Conservation (phyloP, 805 yeast species). For the Komagataella phaffii region DNA sequence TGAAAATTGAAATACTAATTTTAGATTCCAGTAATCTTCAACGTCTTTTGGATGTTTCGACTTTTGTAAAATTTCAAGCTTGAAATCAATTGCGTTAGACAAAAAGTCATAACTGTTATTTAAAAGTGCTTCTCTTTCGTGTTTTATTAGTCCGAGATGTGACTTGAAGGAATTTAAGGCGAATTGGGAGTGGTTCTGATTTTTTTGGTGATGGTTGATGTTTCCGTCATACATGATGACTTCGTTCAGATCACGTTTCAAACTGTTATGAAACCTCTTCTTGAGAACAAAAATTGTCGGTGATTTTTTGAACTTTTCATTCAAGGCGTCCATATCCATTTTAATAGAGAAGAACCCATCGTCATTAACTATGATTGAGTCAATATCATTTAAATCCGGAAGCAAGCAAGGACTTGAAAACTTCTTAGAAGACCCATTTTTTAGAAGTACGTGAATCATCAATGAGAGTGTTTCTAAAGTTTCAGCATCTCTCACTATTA, state of each 20-base stretch:
- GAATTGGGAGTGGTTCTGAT: neutral
- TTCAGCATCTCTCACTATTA: slow-evolving; percentile 61
- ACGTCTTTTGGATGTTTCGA: slow-evolving; percentile 25
- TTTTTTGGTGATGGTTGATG: neutral
- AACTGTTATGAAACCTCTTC: slow-evolving; percentile 24
- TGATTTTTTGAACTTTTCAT: slow-evolving; percentile 25
- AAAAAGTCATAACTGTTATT: slow-evolving; percentile 12
- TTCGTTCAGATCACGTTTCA: slow-evolving; percentile 3
- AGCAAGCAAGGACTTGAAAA: slow-evolving; percentile 52
- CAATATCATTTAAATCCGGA: slow-evolving; percentile 42
- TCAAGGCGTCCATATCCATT: slow-evolving; percentile 25
- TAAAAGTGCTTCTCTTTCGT: neutral
- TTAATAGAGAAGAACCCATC: slow-evolving; percentile 40
- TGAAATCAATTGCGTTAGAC: slow-evolving; percentile 38
- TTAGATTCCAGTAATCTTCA: slow-evolving; percentile 54
- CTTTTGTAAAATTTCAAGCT: slow-evolving; percentile 33
- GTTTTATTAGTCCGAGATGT: neutral
- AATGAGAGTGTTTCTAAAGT: slow-evolving; percentile 41
- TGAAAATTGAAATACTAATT: slow-evolving; percentile 45
- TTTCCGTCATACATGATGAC: neutral
- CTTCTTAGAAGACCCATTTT: slow-evolving; percentile 21
- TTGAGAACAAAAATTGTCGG: slow-evolving; percentile 39
- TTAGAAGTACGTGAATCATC: slow-evolving; percentile 19
- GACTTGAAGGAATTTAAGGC: neutral
- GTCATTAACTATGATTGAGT: slow-evolving; percentile 29